Conservation (phyloP, 2,329 filamentous ascomycete species). For the Delphinella strobiligena region DNA sequence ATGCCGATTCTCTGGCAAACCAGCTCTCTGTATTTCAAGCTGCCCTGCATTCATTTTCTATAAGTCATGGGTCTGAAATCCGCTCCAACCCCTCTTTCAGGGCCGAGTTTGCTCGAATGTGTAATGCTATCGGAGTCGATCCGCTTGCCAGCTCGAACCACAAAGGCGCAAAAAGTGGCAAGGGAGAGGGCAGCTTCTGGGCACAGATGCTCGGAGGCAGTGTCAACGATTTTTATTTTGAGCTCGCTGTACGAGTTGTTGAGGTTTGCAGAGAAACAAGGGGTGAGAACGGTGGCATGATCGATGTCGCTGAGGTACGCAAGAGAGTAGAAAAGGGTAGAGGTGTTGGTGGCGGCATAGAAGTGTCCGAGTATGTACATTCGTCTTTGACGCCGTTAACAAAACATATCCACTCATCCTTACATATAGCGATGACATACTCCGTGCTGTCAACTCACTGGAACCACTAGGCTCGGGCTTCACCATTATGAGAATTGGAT, state of each 20-base stretch:
- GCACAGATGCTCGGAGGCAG: slow-evolving; percentile 80
- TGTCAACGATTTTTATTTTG: slow-evolving; percentile 98
- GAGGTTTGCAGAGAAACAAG: slow-evolving; percentile 81
- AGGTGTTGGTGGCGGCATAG: slow-evolving; percentile 65
- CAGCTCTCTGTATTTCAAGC: slow-evolving; percentile 95
- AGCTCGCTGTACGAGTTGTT: slow-evolving; percentile 88
- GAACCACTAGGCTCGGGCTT: slow-evolving; percentile 82
- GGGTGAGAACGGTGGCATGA: slow-evolving; percentile 82
- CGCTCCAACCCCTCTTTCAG: slow-evolving; percentile 90
- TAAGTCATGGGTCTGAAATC: slow-evolving; percentile 91
- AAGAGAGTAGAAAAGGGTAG: slow-evolving; percentile 61
- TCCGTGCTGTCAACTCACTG: slow-evolving; percentile 76
- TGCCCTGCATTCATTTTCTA: slow-evolving; percentile 84
- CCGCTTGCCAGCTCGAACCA: slow-evolving; percentile 53
- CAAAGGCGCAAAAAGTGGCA: slow-evolving; percentile 25
- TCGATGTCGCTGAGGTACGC: slow-evolving; percentile 69
- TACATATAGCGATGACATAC: slow-evolving; percentile 61
- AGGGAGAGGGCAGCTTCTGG: slow-evolving; percentile 60
- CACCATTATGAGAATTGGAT: slow-evolving; percentile 70
- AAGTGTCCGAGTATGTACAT: slow-evolving; percentile 59
- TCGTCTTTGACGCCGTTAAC: not conserved
- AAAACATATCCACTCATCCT: not conserved
- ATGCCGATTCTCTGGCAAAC: slow-evolving; percentile 76
- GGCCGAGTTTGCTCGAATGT: slow-evolving; percentile 97
- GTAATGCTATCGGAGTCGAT: slow-evolving; percentile 89